Evolutionary conservation across 768 basidiomycete species (phyloP).

Genomic region (Termitomyces sp.): DNA sequence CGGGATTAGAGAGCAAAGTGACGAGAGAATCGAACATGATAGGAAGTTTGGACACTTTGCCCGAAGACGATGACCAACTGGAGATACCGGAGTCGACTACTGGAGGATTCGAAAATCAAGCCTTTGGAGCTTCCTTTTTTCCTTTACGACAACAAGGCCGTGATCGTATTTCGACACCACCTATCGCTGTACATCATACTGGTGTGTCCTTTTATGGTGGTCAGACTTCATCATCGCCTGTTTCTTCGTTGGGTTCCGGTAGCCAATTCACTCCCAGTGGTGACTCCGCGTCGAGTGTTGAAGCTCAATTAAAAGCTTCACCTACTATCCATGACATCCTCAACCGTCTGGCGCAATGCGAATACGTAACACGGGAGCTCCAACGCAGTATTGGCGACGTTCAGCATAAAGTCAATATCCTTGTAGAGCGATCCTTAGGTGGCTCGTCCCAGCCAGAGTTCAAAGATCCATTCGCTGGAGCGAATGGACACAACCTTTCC

Average conservation of each 20-base stretch:
- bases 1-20: constrained; percentile 28
- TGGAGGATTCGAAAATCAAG: constrained; percentile 13
- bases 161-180: constrained; percentile 39
- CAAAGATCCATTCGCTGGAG: constrained; percentile 70
- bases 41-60: constrained; percentile 44
- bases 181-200: constrained; percentile 30
- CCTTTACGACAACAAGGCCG: constrained; percentile 30
- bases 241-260: constrained; percentile 72
- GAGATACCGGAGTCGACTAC: constrained; percentile 29
- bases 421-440: constrained; percentile 62
- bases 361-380: constrained; percentile 63
- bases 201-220: constrained; percentile 38
- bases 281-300: constrained; percentile 50
- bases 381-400: constrained; percentile 71
- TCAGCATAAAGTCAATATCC: constrained; percentile 69
- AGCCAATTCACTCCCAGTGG: constrained; percentile 50
- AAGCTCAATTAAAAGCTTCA: constrained; percentile 69
- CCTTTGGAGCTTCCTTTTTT: constrained; percentile 29
- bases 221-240: constrained; percentile 65
- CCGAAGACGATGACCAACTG: constrained; percentile 46
- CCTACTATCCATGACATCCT: constrained; percentile 73
- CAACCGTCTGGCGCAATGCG: constrained; percentile 68
- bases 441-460: constrained; percentile 59
- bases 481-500: constrained; percentile 27
- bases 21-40: constrained; percentile 44